Evolutionary conservation across 2,329 filamentous ascomycete genomes (phyloP).

Genomic region (Grosmannia penicillata): DNA sequence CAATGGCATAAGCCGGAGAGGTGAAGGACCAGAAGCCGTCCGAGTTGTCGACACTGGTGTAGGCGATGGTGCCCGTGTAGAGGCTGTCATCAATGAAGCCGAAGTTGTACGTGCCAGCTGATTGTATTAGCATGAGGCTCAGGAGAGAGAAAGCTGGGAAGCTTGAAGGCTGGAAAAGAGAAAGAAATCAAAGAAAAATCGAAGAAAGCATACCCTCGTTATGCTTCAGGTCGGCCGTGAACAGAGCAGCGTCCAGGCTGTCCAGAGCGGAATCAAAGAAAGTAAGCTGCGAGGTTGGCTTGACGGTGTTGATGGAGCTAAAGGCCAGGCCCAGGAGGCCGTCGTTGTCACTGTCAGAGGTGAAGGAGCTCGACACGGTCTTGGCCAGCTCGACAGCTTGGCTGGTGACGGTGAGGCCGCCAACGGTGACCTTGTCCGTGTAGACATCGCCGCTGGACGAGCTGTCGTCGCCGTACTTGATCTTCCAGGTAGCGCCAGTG

Average conservation of each 20-base stretch:
- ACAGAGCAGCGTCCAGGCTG: slow-evolving; percentile 16
- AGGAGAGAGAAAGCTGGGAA: not conserved
- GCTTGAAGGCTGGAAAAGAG: not conserved
- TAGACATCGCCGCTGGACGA: slow-evolving; percentile 18
- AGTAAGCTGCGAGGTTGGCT: slow-evolving; percentile 14
- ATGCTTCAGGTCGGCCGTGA: slow-evolving; percentile 19
- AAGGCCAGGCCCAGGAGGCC: slow-evolving; percentile 17
- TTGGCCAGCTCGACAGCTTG: slow-evolving; percentile 19
- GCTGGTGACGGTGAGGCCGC: slow-evolving; percentile 13
- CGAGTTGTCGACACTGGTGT: slow-evolving; percentile 28
- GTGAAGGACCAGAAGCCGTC: slow-evolving; percentile 24
- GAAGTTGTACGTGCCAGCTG: slow-evolving; percentile 33
- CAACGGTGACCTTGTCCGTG: slow-evolving; percentile 17
- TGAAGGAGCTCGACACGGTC: slow-evolving; percentile 14
- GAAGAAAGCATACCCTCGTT: slow-evolving; percentile 16
- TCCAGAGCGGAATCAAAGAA: slow-evolving; percentile 20
- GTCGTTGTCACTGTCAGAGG: slow-evolving; percentile 11
- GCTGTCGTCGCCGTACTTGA: slow-evolving; percentile 19
- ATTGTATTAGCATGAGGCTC: not conserved
- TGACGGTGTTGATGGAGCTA: slow-evolving; percentile 16
- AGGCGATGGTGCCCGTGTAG: slow-evolving; percentile 38
- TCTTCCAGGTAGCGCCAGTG: slow-evolving; percentile 15
- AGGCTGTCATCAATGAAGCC: slow-evolving; percentile 38
- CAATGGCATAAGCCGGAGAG: slow-evolving; percentile 17
- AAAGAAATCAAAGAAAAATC: slow-evolving; percentile 2